These are phyloP conservation scores for Pyrus pyrifolia DNA, from an alignment of 306 rosid species.

Conservation along the genomic window DNA sequence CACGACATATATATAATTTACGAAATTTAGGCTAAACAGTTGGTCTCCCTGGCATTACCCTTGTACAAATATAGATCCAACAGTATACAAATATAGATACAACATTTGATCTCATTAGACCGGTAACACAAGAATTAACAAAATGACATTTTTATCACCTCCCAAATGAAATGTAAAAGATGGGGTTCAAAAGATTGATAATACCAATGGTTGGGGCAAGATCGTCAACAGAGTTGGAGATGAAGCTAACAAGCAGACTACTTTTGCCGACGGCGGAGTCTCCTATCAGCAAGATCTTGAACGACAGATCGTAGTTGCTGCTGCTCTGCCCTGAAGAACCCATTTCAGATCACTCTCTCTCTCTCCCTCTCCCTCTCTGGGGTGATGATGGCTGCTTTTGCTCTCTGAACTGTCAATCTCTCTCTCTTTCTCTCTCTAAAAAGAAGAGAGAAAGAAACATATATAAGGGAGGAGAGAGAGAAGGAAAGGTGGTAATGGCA, in stretches of 20 bases:
- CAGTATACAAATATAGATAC: slow-evolving; percentile 20
- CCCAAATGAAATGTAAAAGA: no score
- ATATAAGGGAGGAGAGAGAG: slow-evolving; percentile 1
- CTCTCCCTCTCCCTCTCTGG: background rate
- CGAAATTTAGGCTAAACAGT: no score
- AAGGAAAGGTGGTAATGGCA: background rate
- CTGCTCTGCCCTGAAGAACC: slow-evolving; percentile 76
- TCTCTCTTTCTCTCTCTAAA: slow-evolving; percentile 9
- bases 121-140: background rate
- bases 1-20: no score
- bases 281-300: slow-evolving; percentile 93
- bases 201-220: slow-evolving; percentile 85
- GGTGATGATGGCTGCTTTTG: slow-evolving; percentile 28
- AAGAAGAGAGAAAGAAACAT: slow-evolving; percentile 28
- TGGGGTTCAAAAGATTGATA: background rate
- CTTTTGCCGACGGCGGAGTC: slow-evolving; percentile 98
- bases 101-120: background rate
- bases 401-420: background rate
- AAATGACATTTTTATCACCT: background rate
- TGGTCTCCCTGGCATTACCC: no score
- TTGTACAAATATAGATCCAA: slow-evolving; percentile 19
- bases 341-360: slow-evolving; percentile 15
- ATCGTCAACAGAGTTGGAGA: slow-evolving; percentile 50
- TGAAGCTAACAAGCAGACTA: slow-evolving; percentile 83
- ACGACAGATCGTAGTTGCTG: slow-evolving; percentile 76